These are phyloP conservation scores for Arthrobotrys sphaeroides DNA, from an alignment of 2,329 filamentous ascomycete species.

Conservation along the genomic window DNA sequence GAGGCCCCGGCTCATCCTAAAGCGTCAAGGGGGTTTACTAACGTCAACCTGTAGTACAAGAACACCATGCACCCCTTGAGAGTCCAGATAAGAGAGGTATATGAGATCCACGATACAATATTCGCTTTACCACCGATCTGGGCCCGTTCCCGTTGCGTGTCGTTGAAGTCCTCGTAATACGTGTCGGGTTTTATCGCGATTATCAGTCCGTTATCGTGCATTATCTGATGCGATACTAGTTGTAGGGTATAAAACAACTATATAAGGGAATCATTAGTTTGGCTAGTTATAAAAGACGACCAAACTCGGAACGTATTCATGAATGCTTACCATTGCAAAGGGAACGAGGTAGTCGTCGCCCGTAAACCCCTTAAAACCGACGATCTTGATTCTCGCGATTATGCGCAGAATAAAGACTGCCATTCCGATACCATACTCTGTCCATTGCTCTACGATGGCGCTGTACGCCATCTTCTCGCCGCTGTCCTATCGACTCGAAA, in stretches of 20 bases:
- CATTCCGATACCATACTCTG: slow-evolving; percentile 49
- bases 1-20: too few species aligned
- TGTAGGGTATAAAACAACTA: slow-evolving; percentile 49
- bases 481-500: slow-evolving; percentile 11
- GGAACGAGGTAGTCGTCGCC: slow-evolving; percentile 51
- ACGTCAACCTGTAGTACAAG: slow-evolving; percentile 50
- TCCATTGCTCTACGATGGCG: slow-evolving; percentile 47
- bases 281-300: not conserved
- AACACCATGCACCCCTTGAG: slow-evolving; percentile 53
- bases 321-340: slow-evolving; percentile 41
- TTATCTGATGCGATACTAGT: slow-evolving; percentile 42
- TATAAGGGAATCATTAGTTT: not conserved
- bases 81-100: slow-evolving; percentile 46
- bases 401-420: slow-evolving; percentile 34
- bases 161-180: slow-evolving; percentile 32
- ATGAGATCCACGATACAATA: slow-evolving; percentile 50
- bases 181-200: slow-evolving; percentile 43
- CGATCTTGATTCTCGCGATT: slow-evolving; percentile 44
- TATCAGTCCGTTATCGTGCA: slow-evolving; percentile 45
- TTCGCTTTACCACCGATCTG: slow-evolving; percentile 48
- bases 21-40: not conserved
- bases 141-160: slow-evolving; percentile 5
- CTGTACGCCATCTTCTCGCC: slow-evolving; percentile 35
- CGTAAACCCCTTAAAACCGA: slow-evolving; percentile 45
- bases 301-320: not conserved